These are phyloP conservation scores for Pleurotus cornucopiae DNA, from an alignment of 768 basidiomycete species.

Conservation along the genomic window DNA sequence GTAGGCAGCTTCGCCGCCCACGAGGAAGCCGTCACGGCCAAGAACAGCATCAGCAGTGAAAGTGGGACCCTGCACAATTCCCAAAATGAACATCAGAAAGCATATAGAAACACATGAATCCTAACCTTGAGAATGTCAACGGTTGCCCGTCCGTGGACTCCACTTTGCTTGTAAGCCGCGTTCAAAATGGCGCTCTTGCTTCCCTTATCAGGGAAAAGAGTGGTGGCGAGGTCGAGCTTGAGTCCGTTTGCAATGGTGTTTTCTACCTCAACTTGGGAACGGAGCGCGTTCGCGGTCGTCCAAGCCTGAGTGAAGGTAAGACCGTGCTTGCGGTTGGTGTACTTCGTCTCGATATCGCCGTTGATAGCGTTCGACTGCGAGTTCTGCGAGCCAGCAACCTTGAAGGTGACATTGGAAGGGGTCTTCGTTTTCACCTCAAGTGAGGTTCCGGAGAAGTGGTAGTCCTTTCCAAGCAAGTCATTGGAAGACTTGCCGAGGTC, in stretches of 20 bases:
- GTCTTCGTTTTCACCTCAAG: slow-evolving; percentile 90
- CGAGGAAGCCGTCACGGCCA: slow-evolving; percentile 95
- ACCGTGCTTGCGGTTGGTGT: slow-evolving; percentile 86
- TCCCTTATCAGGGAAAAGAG: slow-evolving; percentile 83
- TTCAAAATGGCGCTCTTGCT: slow-evolving; percentile 81
- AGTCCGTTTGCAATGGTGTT: slow-evolving; percentile 97
- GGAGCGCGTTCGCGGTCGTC: slow-evolving; percentile 92
- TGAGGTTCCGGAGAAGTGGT: slow-evolving; percentile 65
- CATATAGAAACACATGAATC: slow-evolving; percentile 9
- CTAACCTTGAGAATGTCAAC: slow-evolving; percentile 93
- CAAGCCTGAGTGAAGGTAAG: slow-evolving; percentile 92
- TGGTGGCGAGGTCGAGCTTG: slow-evolving; percentile 87
- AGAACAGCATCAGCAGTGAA: slow-evolving; percentile 95
- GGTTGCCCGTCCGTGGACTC: slow-evolving; percentile 84
- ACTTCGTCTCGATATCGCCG: slow-evolving; percentile 96
- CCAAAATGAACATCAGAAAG: neutral
- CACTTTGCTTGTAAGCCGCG: slow-evolving; percentile 92
- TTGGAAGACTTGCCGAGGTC: slow-evolving; percentile 97
- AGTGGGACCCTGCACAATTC: slow-evolving; percentile 73
- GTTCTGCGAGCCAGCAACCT: slow-evolving; percentile 82
- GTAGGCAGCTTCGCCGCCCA: slow-evolving; percentile 95
- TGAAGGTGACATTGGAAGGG: slow-evolving; percentile 88
- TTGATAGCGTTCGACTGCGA: slow-evolving; percentile 66
- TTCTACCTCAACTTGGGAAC: slow-evolving; percentile 89
- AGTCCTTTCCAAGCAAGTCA: slow-evolving; percentile 93